phyloP scores from a whole-genome alignment of 257 asterid genomes.

The Penstemon barbatus region DNA sequence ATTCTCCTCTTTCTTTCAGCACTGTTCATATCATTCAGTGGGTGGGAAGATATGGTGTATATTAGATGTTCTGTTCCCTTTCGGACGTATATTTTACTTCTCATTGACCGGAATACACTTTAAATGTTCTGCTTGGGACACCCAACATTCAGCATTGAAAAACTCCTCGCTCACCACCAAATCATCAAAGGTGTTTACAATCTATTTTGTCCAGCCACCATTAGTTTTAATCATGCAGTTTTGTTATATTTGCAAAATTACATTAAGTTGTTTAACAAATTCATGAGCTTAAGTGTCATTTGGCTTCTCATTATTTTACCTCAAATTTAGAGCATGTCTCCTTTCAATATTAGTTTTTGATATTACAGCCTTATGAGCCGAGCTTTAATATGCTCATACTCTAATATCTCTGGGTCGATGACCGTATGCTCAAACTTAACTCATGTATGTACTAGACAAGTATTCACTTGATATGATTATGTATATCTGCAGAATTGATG shows the following conservation, averaged over 20 bases:
- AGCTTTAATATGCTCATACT: no score
- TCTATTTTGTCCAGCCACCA: neutral
- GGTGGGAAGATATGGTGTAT: neutral
- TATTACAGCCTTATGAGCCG: neutral
- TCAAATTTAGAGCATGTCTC: neutral
- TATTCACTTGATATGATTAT: neutral
- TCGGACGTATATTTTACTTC: neutral
- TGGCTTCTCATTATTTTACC: neutral
- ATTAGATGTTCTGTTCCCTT: neutral
- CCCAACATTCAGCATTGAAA: neutral
- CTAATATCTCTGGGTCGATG: no score
- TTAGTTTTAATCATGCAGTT: neutral
- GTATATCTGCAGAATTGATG: slow-evolving; percentile 53
- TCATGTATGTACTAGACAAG: neutral
- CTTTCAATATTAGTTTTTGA: neutral
- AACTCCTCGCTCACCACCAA: neutral
- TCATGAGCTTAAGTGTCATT: no score
- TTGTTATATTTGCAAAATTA: neutral
- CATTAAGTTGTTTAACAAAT: no score
- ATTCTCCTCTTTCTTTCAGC: neutral
- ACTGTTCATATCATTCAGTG: neutral
- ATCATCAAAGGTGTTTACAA: neutral
- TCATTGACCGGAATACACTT: neutral
- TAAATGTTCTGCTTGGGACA: neutral
- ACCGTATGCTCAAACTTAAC: no score